A percentile compares a stretch with the other conserved stretches of the same genome.
Conservation (phyloP, 352 stramenopile species). For the Phytopythium vexans region DNA sequence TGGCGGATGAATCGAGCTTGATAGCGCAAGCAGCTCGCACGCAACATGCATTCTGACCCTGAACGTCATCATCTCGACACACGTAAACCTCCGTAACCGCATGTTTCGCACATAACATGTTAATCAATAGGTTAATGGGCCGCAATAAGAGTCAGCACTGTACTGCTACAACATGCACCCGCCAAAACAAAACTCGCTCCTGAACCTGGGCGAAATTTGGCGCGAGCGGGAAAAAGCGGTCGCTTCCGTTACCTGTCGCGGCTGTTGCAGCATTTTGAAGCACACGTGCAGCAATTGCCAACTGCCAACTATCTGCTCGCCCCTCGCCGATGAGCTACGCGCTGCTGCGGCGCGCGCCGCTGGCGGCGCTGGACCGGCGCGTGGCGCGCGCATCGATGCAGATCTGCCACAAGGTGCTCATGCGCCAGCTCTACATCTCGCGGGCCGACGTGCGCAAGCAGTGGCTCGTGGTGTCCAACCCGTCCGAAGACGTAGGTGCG, state of each 20-base stretch:
- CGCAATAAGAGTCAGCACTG: too few species aligned
- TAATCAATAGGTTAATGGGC: too few species aligned
- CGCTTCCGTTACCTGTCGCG: too few species aligned
- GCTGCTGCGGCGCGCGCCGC: conserved; percentile 56
- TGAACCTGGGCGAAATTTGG: too few species aligned
- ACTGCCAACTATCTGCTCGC: too few species aligned
- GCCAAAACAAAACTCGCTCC: too few species aligned
- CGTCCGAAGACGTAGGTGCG: conserved; percentile 42
- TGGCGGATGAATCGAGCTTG: background rate
- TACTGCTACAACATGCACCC: too few species aligned
- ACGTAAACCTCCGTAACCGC: background rate
- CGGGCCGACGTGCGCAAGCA: conserved; percentile 65
- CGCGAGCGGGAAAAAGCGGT: too few species aligned
- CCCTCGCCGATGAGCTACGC: conserved; percentile 46
- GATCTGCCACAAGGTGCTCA: conserved; percentile 81
- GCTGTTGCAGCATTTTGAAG: background rate
- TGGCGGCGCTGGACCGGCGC: conserved; percentile 58
- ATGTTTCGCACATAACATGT: background rate
- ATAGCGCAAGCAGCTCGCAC: too few species aligned
- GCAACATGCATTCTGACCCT: background rate
- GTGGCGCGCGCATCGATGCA: conserved; percentile 77
- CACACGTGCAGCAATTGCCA: background rate
- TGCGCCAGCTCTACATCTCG: conserved; percentile 87
- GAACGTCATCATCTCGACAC: background rate
- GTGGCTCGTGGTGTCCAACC: conserved; percentile 84